phyloP scores from a whole-genome alignment of 2,329 filamentous ascomycete species.

The Chaetomiaceae sp. region DNA sequence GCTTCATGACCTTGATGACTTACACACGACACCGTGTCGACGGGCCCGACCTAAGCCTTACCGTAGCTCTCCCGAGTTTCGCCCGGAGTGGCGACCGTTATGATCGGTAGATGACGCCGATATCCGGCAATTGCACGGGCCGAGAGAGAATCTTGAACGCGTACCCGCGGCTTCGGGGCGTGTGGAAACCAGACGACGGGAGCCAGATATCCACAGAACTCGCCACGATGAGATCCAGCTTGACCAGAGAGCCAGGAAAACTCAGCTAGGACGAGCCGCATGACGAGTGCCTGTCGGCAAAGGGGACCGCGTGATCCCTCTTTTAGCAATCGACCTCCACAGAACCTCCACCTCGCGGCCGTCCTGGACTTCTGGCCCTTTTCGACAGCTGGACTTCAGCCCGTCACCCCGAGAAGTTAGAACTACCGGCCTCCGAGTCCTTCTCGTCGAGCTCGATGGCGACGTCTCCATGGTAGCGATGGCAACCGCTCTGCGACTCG shows the following conservation, averaged over 20 bases:
- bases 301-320: constrained; percentile 19
- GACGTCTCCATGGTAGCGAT: neutral
- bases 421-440: neutral
- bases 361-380: neutral
- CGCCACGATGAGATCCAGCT: neutral
- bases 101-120: constrained; percentile 10
- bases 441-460: neutral
- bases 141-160: neutral
- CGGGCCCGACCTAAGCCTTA: too few species aligned
- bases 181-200: too few species aligned
- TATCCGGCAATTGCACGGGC: neutral
- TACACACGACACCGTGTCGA: too few species aligned
- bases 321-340: constrained; percentile 13
- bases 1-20: too few species aligned
- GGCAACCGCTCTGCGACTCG: neutral
- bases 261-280: constrained; percentile 4
- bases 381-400: neutral
- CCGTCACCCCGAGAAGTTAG: neutral
- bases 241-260: neutral
- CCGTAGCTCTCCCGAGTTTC: too few species aligned
- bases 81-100: neutral
- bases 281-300: constrained; percentile 8
- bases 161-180: neutral
- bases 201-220: too few species aligned
- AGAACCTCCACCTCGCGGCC: neutral